Base-by-base conservation (phyloP, 805 yeast genomes). In the Tetrapisispora fleetii region DNA sequence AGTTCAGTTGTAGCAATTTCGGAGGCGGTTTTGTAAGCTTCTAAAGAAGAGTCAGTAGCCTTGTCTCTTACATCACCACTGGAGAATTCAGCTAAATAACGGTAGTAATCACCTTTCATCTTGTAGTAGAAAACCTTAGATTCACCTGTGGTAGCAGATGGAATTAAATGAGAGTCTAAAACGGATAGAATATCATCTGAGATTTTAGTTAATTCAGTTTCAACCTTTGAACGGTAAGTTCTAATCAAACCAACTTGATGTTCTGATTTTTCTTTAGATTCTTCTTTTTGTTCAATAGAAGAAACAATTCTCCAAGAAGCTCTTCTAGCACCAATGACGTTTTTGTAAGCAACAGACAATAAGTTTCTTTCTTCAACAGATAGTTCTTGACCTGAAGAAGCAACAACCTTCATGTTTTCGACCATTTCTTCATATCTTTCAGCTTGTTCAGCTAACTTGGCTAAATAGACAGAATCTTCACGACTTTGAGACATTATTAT, bases 371-470 rank as follows among this genome's bases (percentile, higher is more conserved):
- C 99, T 75, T 93, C 99, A 58, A 93, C 96, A 46, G 95, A 84
- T 59, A 93, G 76, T 71, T 91, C 98, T 72, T 86, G 90, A 54
- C 96, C 96, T 40, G 95, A 80, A 40, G 95, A 84, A 60, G 97
- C 98, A 64, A 93, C 98, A 48, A 87, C 84, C 72, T 91, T 90
- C 97, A 91, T 91, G 77, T 87, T 88, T 71, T 88, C 96, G 62
- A 91, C 98, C 97, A 87, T 89, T 76, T 91, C 98, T 76, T 93
- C 98, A 71, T 90, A 93, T 75, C 98, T 95, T 77, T 93, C 99
- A 21, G 50, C 50, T 40, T 91, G 97, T 76, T 90, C 98, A 65
- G 96, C 96, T 68, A 91, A 83, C 70, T 91, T 90, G 70, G 97
- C 97, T 67, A 91, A 81, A 74, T 89, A 90, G 62, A 91, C 95